phyloP scores from a whole-genome alignment of 2,329 filamentous ascomycete genomes.

The Stemphylium vesicarium region DNA sequence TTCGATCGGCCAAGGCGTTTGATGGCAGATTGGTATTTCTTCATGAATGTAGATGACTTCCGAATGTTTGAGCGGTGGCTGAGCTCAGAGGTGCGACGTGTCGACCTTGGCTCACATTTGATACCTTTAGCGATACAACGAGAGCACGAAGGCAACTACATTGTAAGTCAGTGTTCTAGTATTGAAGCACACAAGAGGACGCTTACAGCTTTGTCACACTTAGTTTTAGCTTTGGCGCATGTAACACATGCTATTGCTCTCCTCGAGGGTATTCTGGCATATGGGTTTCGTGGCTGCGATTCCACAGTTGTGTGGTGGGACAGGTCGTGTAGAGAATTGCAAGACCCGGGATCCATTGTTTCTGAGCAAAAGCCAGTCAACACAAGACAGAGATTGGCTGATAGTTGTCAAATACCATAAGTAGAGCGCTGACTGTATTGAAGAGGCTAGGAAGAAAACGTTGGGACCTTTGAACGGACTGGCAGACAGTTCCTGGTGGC shows the following conservation, averaged over 20 bases:
- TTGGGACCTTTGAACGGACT: background rate
- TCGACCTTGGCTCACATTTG: slow-evolving; percentile 45
- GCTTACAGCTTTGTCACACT: slow-evolving; percentile 47
- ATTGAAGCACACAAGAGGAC: background rate
- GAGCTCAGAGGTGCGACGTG: slow-evolving; percentile 46
- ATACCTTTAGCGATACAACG: slow-evolving; percentile 46
- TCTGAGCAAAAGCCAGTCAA: slow-evolving; percentile 20
- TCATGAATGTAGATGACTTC: slow-evolving; percentile 35
- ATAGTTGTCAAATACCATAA: background rate
- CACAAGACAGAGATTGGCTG: background rate
- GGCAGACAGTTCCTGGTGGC: background rate
- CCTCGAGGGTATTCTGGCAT: slow-evolving; percentile 40
- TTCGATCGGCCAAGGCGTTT: slow-evolving; percentile 23
- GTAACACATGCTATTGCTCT: slow-evolving; percentile 49
- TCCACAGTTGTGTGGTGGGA: slow-evolving; percentile 17
- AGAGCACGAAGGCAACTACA: slow-evolving; percentile 45
- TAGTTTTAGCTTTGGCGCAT: slow-evolving; percentile 49
- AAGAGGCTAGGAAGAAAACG: background rate
- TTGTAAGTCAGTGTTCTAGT: background rate
- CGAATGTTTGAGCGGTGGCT: slow-evolving; percentile 36
- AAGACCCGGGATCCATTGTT: slow-evolving; percentile 21
- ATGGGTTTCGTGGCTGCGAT: slow-evolving; percentile 32
- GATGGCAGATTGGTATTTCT: slow-evolving; percentile 33
- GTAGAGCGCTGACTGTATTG: slow-evolving; percentile 3
- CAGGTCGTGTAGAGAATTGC: slow-evolving; percentile 19